Base-by-base conservation (phyloP, 352 stramenopile genomes). In the Globisporangium heterothallicum region DNA sequence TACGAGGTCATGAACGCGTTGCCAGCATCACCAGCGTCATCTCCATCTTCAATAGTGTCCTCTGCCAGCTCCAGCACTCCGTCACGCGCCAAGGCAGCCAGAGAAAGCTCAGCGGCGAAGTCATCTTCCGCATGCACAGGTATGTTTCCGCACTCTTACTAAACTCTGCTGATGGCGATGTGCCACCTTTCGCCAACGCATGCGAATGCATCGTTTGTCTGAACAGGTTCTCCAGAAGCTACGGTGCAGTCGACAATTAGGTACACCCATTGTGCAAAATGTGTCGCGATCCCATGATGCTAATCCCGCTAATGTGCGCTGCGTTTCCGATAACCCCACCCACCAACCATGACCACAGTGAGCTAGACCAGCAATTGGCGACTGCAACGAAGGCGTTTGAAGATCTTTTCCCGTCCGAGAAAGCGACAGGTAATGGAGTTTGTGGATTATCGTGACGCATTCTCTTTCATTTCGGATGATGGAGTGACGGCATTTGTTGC, bases 341-440 rank as follows among this genome's bases (percentile, higher is more conserved):
- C n/a, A n/a, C n/a, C n/a, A n/a, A n/a, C n/a, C 19, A 35, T 19
- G 47, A 14, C 34, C 25, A 35, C 19, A 70, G 61, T 42, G 57
- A 67, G n/a, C 53, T 73, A 34, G 61, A 70, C 19, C 44, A 59
- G 42, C 64, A 73, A 14, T 54, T 73, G 6, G 35, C 43, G 41
- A 35, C 47, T 4, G 59, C 55, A 1, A n/a, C 61, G 0, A 62
- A 65, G 48, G 52, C 38, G 0, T 57, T 73, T 8, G 54, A 54
- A n/a, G 30, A 42, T 18, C 27, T 68, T 10, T 18, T 52, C 8
- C 57, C 38, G 18, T 42, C 29, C 4, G 45, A 66, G 6, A 42
- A 22, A 1, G 42, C 45, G 10, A 13, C 55, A n/a, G 52, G 57
- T 68, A n/a, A n/a, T n/a, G n/a, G n/a, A n/a, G n/a, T n/a, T n/a